Conservation (phyloP, 192 early-diverging fungal species). For the Coemansia reversa region DNA sequence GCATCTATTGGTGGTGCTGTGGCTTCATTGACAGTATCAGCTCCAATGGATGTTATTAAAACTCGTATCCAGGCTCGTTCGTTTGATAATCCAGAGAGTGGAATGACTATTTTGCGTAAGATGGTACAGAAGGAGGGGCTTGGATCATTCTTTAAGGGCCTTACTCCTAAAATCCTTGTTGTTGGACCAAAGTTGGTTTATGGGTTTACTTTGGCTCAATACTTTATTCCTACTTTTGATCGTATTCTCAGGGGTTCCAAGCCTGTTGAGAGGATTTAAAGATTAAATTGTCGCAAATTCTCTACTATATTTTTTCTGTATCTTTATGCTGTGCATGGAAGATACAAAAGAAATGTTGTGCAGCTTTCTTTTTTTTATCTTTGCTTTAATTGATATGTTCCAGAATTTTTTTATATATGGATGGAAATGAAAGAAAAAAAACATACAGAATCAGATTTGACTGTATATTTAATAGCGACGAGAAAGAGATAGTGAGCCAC, state of each 20-base stretch:
- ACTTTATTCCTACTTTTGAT: conserved; percentile 75
- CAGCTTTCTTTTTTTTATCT: no score
- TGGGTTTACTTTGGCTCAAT: conserved; percentile 95
- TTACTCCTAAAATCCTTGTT: conserved; percentile 82
- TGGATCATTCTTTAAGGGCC: conserved; percentile 93
- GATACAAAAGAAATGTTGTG: no score
- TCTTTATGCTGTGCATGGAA: conserved; percentile 4
- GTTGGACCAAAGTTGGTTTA: conserved; percentile 98
- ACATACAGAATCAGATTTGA: no score
- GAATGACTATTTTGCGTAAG: conserved; percentile 79
- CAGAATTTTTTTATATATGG: neutral
- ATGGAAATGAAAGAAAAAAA: no score
- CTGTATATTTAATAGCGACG: neutral
- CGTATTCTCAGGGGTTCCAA: conserved; percentile 33
- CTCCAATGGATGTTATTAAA: conserved; percentile 98
- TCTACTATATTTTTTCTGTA: neutral
- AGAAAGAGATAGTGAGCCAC: conserved; percentile 33
- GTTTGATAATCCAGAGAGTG: conserved; percentile 84
- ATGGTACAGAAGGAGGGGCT: conserved; percentile 94
- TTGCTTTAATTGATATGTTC: no score
- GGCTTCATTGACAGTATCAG: conserved; percentile 90
- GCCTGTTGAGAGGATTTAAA: neutral
- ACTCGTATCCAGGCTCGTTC: conserved; percentile 96
- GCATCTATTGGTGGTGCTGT: conserved; percentile 94
- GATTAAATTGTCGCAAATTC: no score